Evolutionary conservation across 805 yeast species (phyloP).

Genomic region (Barnettozyma salicaria): DNA sequence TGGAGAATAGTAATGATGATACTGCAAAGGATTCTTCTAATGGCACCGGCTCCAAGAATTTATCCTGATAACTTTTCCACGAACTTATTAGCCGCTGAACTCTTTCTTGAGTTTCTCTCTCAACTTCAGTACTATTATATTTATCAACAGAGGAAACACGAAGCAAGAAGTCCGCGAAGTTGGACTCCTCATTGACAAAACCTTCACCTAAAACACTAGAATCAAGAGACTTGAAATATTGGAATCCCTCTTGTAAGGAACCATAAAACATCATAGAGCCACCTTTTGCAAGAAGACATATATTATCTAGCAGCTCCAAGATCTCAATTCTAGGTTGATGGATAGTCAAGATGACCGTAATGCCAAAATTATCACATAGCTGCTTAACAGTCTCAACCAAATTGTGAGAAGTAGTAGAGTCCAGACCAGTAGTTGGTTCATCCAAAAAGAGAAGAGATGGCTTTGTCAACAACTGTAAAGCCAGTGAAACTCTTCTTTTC

Average conservation of each 20-base stretch:
- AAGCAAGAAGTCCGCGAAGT: constrained; percentile 58
- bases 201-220: constrained; percentile 38
- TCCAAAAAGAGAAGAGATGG: constrained; percentile 76
- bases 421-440: constrained; percentile 87
- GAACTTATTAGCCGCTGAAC: constrained; percentile 20
- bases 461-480: constrained; percentile 67
- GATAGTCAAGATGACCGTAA: constrained; percentile 68
- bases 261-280: constrained; percentile 40
- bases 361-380: constrained; percentile 49
- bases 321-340: constrained; percentile 86
- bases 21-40: constrained; percentile 10
- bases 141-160: constrained; percentile 54
- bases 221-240: constrained; percentile 45
- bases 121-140: constrained; percentile 31
- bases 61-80: constrained; percentile 13
- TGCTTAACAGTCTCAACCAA: constrained; percentile 56
- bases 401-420: constrained; percentile 66
- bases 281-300: constrained; percentile 65
- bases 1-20: neutral
- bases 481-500: constrained; percentile 69
- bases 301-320: constrained; percentile 56
- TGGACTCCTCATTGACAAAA: constrained; percentile 22
- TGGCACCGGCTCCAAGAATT: neutral
- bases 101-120: constrained; percentile 26
- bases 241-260: constrained; percentile 42